Evolutionary conservation across 225 moss, liverwort and hornwort genomes (phyloP), one percentile per base, ranked within the genome.

Genomic region (Pleurozium schreberi): DNA sequence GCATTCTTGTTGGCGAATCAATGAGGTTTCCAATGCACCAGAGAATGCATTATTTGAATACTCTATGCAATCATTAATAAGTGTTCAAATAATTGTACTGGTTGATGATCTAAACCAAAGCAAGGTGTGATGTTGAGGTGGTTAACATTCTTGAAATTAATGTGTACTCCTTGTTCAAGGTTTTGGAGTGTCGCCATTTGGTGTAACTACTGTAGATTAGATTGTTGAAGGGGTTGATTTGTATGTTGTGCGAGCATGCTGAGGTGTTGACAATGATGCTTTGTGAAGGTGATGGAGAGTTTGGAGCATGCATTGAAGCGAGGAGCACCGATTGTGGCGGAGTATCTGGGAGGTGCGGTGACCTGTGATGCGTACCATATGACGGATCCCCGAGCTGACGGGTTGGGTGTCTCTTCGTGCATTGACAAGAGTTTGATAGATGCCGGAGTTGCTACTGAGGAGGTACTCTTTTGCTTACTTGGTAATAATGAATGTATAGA

Each of bases 301-400:
- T 89, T 98, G 80, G 98, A 98, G 90, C 98, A 98, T 89, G 98
- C 98, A 21, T 90, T 96, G 95, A 96, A 94, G 84, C 92, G 97
- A 90, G 97, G 98, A 89, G 97, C 96, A 71, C 96, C 93, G 6
- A 97, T 98, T 67, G 88, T 98, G 42, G 97, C 97, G 27, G 98
- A 98, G 85, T 98, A 98, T 87, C 92, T 98, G 34, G 98, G 98
- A 78, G 98, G 97, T 70, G 97, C 98, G 52, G 97, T 98, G 63
- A 98, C 97, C n/a, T 98, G 98, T 87, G 98, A 98, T 78, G 98
- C 98, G 49, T 97, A 98, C 87, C 98, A 98, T 88, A 98, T 98
- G 98, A 98, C 98, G 49, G 98, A 98, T 88, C 98, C 98, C 84
- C 96, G 98, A 58, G 94, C 98, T 45, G 98, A 98, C 91, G 97